phyloP scores from a whole-genome alignment of 2,329 filamentous ascomycete genomes.

The Cladosporium sp. region DNA sequence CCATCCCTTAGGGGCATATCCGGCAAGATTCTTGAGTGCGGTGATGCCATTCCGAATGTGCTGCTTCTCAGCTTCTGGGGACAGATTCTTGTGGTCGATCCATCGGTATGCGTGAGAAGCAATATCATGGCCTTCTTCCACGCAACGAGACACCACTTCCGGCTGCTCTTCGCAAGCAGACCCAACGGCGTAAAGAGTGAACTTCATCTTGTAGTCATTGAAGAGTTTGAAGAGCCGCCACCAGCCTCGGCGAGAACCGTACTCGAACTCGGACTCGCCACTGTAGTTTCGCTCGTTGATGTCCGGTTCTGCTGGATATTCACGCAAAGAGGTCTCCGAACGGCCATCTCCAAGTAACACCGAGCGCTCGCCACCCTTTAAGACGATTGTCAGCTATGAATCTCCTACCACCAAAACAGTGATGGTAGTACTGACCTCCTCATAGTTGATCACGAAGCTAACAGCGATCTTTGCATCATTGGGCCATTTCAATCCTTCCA shows the following conservation, averaged over 20 bases:
- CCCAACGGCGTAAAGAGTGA: slow-evolving; percentile 49
- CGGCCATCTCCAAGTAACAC: slow-evolving; percentile 38
- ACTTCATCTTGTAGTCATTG: slow-evolving; percentile 47
- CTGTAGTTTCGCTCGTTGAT: slow-evolving; percentile 38
- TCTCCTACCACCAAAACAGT: too few relatives aligned
- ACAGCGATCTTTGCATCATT: slow-evolving; percentile 44
- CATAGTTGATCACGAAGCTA: slow-evolving; percentile 47
- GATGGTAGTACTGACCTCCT: slow-evolving; percentile 29
- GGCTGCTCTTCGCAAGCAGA: slow-evolving; percentile 47
- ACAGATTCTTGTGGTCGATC: slow-evolving; percentile 48
- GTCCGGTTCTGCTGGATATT: slow-evolving; percentile 28
- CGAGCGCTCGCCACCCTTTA: slow-evolving; percentile 36
- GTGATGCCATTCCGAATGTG: slow-evolving; percentile 44
- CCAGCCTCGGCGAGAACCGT: slow-evolving; percentile 47
- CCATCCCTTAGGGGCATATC: slow-evolving; percentile 48
- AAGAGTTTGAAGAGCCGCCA: slow-evolving; percentile 50
- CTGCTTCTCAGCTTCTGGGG: slow-evolving; percentile 45
- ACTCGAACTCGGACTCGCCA: slow-evolving; percentile 50
- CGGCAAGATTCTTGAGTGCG: slow-evolving; percentile 39
- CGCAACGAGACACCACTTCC: slow-evolving; percentile 44
- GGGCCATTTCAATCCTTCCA: slow-evolving; percentile 35
- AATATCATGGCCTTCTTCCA: slow-evolving; percentile 49
- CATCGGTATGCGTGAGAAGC: slow-evolving; percentile 50
- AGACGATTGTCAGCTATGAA: not conserved
- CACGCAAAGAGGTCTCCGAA: slow-evolving; percentile 36